Evolutionary conservation across 805 yeast genomes (phyloP).

Genomic region (Tetrapisispora namnaoensis): DNA sequence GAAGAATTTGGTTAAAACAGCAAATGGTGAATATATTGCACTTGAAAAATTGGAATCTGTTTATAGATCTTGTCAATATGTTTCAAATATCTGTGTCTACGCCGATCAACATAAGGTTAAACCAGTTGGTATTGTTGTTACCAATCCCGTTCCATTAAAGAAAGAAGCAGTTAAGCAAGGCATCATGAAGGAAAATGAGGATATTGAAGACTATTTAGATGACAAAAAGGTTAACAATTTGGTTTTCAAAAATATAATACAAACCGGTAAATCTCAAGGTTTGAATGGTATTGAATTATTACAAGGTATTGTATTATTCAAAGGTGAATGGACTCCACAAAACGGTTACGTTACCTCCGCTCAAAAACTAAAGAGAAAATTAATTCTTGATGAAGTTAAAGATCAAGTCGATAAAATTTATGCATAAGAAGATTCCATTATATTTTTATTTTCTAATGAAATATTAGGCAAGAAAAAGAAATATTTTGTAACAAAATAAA

Average conservation of each 20-base stretch:
- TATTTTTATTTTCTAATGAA: not conserved
- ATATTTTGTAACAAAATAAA: not conserved
- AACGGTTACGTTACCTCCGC: conserved; percentile 91
- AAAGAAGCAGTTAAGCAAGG: conserved; percentile 50
- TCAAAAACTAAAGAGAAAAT: conserved; percentile 89
- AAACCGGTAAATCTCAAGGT: conserved; percentile 74
- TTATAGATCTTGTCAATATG: conserved; percentile 73
- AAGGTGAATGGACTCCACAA: conserved; percentile 97
- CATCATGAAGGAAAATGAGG: conserved; percentile 37
- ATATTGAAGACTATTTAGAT: conserved; percentile 37
- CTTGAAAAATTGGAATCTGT: conserved; percentile 87
- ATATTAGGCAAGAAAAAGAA: not conserved
- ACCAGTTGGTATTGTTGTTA: conserved; percentile 86
- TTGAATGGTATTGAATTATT: conserved; percentile 78
- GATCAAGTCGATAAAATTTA: conserved; percentile 62
- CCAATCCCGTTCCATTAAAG: conserved; percentile 59
- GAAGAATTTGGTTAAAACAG: conserved; percentile 92
- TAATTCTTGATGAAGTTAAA: conserved; percentile 63
- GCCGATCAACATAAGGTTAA: conserved; percentile 83
- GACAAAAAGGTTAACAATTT: conserved; percentile 47
- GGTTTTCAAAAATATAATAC: conserved; percentile 49
- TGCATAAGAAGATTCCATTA: not conserved
- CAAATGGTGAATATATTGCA: conserved; percentile 96
- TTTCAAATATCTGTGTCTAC: conserved; percentile 79
- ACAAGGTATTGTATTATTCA: conserved; percentile 65